These are phyloP conservation scores for Fusarium beomiforme DNA, from an alignment of 2,329 filamentous ascomycete species.

Conservation along the genomic window DNA sequence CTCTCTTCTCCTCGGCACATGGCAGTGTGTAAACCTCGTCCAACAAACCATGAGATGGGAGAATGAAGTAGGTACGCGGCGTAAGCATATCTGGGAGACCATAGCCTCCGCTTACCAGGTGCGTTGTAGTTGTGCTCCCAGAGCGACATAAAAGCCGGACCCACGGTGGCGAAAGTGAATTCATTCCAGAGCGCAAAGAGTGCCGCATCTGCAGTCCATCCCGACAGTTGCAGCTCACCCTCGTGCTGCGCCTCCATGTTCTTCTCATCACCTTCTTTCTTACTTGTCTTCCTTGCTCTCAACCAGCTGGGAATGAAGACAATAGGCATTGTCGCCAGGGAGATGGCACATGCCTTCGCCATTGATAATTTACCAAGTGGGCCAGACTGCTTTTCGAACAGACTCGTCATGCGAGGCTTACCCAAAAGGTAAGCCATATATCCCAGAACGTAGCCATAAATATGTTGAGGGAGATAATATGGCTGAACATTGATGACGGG, in stretches of 20 bases:
- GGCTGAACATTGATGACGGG: not conserved
- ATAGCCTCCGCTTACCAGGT: not conserved
- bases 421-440: constrained; percentile 1
- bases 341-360: not conserved
- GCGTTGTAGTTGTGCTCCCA: not conserved
- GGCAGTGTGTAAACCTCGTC: not conserved
- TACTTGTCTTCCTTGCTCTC: not conserved
- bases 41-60: not conserved
- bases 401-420: not conserved
- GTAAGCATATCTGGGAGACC: constrained; percentile 2
- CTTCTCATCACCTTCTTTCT: not conserved
- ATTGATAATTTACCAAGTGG: not conserved
- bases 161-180: not conserved
- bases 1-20: not conserved
- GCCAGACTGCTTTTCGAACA: not conserved
- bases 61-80: not conserved
- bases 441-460: not conserved
- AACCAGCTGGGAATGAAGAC: not conserved
- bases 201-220: not conserved
- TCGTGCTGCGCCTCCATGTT: not conserved
- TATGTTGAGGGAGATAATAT: not conserved
- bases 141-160: not conserved
- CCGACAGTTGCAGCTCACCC: not conserved
- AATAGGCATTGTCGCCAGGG: not conserved
- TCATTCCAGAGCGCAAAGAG: not conserved